phyloP scores from a whole-genome alignment of 306 rosid species.

The Prunus armeniaca region DNA sequence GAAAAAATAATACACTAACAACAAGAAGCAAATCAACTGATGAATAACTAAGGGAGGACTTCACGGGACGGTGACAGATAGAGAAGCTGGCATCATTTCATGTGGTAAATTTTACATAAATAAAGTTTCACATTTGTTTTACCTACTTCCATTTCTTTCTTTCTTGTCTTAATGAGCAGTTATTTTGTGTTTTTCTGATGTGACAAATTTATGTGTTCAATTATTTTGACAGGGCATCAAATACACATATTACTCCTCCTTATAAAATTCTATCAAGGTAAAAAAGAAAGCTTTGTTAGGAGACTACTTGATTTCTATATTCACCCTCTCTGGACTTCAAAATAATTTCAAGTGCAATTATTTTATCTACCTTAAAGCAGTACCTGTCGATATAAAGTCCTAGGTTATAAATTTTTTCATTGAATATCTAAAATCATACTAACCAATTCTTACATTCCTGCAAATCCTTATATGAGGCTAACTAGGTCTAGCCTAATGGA shows the following conservation, averaged over 20 bases:
- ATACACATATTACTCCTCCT: neutral
- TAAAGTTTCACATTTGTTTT: neutral
- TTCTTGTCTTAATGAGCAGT: neutral
- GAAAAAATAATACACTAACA: too few relatives aligned
- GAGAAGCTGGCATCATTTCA: neutral
- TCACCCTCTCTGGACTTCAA: neutral
- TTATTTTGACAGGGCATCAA: neutral
- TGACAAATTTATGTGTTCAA: neutral
- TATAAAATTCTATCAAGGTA: neutral
- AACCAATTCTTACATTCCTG: neutral
- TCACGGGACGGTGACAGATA: too few relatives aligned
- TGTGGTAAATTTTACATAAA: neutral
- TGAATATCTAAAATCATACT: neutral
- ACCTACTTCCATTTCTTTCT: neutral
- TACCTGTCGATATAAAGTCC: neutral
- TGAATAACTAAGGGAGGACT: too few relatives aligned
- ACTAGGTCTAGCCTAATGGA: too few relatives aligned
- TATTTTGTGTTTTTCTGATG: neutral
- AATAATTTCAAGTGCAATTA: neutral
- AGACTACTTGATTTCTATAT: neutral
- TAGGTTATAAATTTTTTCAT: neutral
- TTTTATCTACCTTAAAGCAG: neutral
- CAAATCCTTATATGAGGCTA: too few relatives aligned
- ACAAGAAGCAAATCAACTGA: too few relatives aligned
- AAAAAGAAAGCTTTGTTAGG: neutral